These are phyloP conservation scores for Postia placenta DNA, from an alignment of 768 basidiomycete genomes.

Conservation along the genomic window DNA sequence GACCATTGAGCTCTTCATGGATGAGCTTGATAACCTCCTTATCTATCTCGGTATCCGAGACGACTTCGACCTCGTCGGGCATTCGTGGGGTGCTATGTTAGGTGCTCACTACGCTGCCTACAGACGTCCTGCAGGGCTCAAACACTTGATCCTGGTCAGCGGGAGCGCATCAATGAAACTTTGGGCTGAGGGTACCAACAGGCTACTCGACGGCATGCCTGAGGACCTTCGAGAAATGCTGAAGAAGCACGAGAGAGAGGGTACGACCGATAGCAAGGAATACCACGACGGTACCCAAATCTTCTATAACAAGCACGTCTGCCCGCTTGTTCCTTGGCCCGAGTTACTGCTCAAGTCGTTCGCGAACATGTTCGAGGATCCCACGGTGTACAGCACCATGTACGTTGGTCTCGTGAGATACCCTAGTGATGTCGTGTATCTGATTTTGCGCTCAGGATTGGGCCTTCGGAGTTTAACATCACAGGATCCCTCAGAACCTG, in stretches of 20 bases:
- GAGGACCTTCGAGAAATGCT: constrained; percentile 18
- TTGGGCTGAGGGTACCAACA: constrained; percentile 21
- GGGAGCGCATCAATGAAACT: constrained; percentile 24
- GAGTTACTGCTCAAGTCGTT: constrained; percentile 27
- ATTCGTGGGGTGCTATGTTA: constrained; percentile 43
- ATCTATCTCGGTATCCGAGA: constrained; percentile 39
- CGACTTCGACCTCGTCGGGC: constrained; percentile 36
- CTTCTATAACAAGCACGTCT: constrained; percentile 38
- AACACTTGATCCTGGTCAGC: constrained; percentile 24
- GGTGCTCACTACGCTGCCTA: constrained; percentile 24
- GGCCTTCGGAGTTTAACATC: constrained; percentile 31
- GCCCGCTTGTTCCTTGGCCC: constrained; percentile 39
- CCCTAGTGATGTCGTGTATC: background rate
- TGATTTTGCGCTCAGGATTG: constrained; percentile 11
- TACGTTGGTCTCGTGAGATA: constrained; percentile 8
- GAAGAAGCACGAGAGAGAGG: constrained; percentile 33
- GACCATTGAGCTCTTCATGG: constrained; percentile 43
- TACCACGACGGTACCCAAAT: constrained; percentile 35
- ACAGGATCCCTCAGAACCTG: constrained; percentile 39
- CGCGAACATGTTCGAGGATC: constrained; percentile 26
- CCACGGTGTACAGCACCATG: constrained; percentile 33
- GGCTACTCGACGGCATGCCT: constrained; percentile 31
- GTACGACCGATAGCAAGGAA: constrained; percentile 35
- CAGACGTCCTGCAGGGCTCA: constrained; percentile 26
- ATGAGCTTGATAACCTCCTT: no score